Evolutionary conservation across 441 rosid genomes (phyloP).

Genomic region (Brassica hybrid): DNA sequence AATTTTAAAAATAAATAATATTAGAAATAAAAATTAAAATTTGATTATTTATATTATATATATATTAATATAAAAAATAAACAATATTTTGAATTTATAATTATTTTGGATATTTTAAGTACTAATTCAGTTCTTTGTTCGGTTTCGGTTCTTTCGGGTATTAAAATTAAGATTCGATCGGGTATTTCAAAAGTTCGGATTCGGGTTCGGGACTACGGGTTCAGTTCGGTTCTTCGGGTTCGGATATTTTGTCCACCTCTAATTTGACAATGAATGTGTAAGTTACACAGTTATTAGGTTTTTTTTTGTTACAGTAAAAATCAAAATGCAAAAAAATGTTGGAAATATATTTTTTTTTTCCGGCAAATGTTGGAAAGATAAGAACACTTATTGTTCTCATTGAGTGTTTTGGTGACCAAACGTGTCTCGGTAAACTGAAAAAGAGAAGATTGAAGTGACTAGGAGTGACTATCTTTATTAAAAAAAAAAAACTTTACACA

Average conservation of each 20-base stretch:
- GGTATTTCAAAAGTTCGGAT: not conserved
- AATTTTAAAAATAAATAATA: not conserved
- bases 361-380: not conserved
- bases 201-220: not conserved
- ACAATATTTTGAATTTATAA: not conserved
- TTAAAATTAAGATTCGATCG: not conserved
- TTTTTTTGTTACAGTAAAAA: not conserved
- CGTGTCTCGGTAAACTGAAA: not conserved
- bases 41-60: not conserved
- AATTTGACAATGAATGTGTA: not conserved
- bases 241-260: not conserved
- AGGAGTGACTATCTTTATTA: constrained; percentile 3
- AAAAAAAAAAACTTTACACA: not conserved
- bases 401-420: not conserved
- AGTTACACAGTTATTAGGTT: not conserved
- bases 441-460: constrained; percentile 2
- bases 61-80: too few relatives aligned
- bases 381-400: too few relatives aligned
- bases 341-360: not conserved
- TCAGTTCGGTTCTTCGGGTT: not conserved
- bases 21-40: not conserved
- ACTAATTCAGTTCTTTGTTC: constrained; percentile 3
- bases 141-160: not conserved
- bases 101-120: not conserved
- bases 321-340: not conserved